These are phyloP conservation scores for Ganoderma boninense DNA, from an alignment of 1,284 basidiomycete species.

Conservation along the genomic window DNA sequence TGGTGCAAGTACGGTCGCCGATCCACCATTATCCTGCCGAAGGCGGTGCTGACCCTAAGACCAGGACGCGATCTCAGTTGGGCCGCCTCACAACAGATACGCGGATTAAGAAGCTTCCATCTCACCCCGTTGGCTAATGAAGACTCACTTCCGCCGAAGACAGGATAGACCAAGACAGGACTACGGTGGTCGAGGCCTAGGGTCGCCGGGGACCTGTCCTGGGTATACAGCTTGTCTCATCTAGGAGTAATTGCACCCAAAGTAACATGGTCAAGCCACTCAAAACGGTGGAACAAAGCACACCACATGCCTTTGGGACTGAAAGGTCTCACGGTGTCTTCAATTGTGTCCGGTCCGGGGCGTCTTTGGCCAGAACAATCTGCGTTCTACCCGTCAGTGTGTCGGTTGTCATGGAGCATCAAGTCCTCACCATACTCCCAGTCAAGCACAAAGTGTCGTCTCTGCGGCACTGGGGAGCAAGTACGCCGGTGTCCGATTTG, in stretches of 20 bases:
- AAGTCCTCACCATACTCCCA: too few relatives aligned
- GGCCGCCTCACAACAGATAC: background rate
- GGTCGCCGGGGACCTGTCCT: background rate
- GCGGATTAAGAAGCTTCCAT: background rate
- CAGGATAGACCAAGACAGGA: background rate
- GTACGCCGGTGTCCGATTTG: too few relatives aligned
- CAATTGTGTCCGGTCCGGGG: too few relatives aligned
- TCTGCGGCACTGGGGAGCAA: too few relatives aligned
- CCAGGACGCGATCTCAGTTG: background rate
- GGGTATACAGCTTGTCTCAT: background rate
- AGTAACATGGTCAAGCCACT: too few relatives aligned
- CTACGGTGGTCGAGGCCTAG: background rate
- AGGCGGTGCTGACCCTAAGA: background rate
- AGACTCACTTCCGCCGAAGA: background rate
- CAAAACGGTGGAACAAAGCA: too few relatives aligned
- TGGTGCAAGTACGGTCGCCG: background rate
- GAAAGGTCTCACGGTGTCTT: too few relatives aligned
- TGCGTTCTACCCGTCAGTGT: too few relatives aligned
- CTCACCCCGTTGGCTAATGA: background rate
- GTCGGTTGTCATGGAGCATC: too few relatives aligned
- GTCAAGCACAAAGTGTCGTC: too few relatives aligned
- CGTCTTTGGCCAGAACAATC: too few relatives aligned
- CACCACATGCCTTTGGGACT: too few relatives aligned
- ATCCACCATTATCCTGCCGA: background rate
- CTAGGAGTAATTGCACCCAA: background rate